phyloP scores from a whole-genome alignment of 257 asterid genomes.

The Asclepias syriaca region DNA sequence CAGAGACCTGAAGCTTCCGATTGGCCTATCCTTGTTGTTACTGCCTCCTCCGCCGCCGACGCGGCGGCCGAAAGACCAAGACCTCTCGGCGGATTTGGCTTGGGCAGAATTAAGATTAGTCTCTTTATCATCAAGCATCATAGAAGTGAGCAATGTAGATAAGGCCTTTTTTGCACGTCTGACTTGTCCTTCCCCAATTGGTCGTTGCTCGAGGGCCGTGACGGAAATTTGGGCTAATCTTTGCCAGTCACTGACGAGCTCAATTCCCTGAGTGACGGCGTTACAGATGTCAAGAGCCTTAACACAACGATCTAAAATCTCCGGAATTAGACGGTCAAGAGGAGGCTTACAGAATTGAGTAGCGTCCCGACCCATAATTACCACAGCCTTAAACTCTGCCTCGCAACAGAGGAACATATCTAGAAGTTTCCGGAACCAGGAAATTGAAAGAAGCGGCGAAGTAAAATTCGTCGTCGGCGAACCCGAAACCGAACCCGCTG shows the following conservation, averaged over 20 bases:
- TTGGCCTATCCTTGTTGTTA: slow-evolving; percentile 29
- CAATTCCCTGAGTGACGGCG: slow-evolving; percentile 77
- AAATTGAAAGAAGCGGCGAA: slow-evolving; percentile 52
- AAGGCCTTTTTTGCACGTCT: slow-evolving; percentile 65
- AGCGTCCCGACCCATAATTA: slow-evolving; percentile 57
- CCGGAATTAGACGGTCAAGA: slow-evolving; percentile 68
- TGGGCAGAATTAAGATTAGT: slow-evolving; percentile 21
- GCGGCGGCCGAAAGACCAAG: slow-evolving; percentile 74
- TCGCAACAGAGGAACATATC: slow-evolving; percentile 77
- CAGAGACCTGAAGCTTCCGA: slow-evolving; percentile 49
- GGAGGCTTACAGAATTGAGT: slow-evolving; percentile 63
- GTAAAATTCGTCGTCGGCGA: neutral
- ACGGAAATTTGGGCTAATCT: slow-evolving; percentile 62
- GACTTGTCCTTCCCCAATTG: slow-evolving; percentile 76
- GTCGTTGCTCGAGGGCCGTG: slow-evolving; percentile 43
- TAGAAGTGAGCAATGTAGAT: slow-evolving; percentile 46
- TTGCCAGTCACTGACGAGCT: slow-evolving; percentile 74
- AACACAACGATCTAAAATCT: slow-evolving; percentile 57
- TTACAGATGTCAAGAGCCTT: slow-evolving; percentile 80
- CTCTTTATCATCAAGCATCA: slow-evolving; percentile 67
- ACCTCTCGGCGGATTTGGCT: slow-evolving; percentile 57
- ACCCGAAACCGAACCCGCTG: too few relatives aligned
- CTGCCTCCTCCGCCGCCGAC: slow-evolving; percentile 20
- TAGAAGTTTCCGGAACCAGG: slow-evolving; percentile 76
- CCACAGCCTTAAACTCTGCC: slow-evolving; percentile 64